A percentile compares a stretch with the other conserved stretches of the same genome.
Conservation (phyloP, 2,329 filamentous ascomycete species). For the Thelonectria olida region DNA sequence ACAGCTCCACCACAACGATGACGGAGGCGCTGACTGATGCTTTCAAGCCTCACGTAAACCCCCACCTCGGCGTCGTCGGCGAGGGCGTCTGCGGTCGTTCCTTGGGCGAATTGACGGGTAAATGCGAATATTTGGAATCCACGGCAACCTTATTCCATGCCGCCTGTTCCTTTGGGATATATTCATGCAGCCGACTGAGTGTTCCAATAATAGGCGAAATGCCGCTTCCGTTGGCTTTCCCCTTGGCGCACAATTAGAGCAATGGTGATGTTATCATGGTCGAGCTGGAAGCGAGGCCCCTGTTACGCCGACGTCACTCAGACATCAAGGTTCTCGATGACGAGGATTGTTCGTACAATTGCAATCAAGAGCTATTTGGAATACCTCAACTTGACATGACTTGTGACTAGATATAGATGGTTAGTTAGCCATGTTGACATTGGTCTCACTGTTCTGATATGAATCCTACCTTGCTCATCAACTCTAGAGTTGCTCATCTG, state of each 20-base stretch:
- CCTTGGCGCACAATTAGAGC: too few species aligned
- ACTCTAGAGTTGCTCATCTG: too few species aligned
- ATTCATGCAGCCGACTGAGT: too few species aligned
- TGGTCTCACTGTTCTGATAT: too few species aligned
- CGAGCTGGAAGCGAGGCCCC: too few species aligned
- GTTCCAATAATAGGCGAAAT: too few species aligned
- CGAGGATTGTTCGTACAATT: not conserved
- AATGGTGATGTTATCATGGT: not conserved
- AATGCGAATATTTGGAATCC: not conserved
- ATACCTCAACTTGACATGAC: not conserved
- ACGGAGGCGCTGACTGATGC: slow-evolving; percentile 4
- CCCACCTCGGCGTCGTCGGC: slow-evolving; percentile 14
- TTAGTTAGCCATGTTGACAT: too few species aligned
- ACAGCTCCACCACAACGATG: too few species aligned
- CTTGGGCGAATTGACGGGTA: not conserved
- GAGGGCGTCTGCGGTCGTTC: not conserved
- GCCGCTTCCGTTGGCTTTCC: too few species aligned
- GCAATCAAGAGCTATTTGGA: too few species aligned
- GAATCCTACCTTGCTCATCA: too few species aligned
- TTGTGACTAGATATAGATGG: too few species aligned
- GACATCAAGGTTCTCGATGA: not conserved
- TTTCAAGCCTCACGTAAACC: slow-evolving; percentile 13
- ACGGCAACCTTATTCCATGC: not conserved
- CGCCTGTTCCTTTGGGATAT: not conserved
- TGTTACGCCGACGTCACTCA: not conserved